These are phyloP conservation scores for Cercospora beticola DNA, from an alignment of 2,329 filamentous ascomycete genomes.

Conservation along the genomic window DNA sequence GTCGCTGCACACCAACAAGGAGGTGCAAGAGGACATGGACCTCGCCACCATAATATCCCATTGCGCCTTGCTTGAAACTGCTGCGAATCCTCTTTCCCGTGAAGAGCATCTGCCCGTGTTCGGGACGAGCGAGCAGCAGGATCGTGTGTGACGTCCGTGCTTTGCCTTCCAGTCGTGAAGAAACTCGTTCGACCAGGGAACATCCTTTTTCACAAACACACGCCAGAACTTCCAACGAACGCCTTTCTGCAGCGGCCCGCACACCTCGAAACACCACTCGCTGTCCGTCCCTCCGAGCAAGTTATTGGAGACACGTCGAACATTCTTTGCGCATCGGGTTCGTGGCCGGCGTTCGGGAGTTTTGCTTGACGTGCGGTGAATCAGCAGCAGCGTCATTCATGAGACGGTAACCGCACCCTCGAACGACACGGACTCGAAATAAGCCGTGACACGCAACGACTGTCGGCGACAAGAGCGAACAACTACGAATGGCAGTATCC, in stretches of 20 bases:
- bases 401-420: neutral
- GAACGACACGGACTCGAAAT: neutral
- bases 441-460: neutral
- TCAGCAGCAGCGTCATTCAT: neutral
- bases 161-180: neutral
- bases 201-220: conserved; percentile 4
- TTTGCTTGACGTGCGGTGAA: neutral
- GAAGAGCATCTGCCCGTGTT: neutral
- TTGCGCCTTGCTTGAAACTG: neutral
- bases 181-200: conserved; percentile 2
- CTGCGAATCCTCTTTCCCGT: neutral
- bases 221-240: neutral
- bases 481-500: conserved; percentile 7
- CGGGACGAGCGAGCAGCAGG: neutral
- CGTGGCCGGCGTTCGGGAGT: neutral
- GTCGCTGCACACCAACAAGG: conserved; percentile 2
- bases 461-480: neutral
- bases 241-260: conserved; percentile 4
- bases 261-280: neutral
- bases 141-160: conserved; percentile 2
- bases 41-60: conserved; percentile 1
- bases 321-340: neutral
- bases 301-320: neutral
- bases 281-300: neutral
- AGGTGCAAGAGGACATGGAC: neutral